Evolutionary conservation across 139 green algal genomes (phyloP).

Genomic region (Haematococcus sp.): DNA sequence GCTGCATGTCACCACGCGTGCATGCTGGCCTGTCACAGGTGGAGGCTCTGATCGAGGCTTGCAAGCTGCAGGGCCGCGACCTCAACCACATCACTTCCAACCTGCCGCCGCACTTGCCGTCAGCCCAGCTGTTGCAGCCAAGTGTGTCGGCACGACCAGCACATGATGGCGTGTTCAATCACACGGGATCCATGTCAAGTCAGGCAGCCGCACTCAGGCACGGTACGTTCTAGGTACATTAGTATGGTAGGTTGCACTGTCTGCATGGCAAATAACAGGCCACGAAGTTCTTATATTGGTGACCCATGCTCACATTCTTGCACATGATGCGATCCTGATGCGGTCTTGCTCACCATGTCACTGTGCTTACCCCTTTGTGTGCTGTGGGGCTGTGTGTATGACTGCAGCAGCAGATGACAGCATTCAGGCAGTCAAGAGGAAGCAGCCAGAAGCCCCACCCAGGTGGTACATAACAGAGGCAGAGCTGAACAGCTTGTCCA

Average conservation of each 20-base stretch:
- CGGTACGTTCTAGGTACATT: neutral
- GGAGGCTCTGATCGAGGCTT: constrained; percentile 1
- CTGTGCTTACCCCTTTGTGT: no score
- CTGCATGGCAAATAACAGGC: no score
- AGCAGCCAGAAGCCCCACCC: constrained; percentile 13
- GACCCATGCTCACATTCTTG: no score
- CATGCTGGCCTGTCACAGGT: neutral
- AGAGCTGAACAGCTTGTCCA: constrained; percentile 56
- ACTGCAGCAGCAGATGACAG: neutral
- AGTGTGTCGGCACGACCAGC: neutral
- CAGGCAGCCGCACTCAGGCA: neutral
- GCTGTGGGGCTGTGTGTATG: no score
- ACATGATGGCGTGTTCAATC: neutral
- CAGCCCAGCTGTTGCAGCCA: neutral
- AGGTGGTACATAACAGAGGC: constrained; percentile 59
- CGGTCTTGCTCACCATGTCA: no score
- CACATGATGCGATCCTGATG: no score
- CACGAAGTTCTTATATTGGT: no score
- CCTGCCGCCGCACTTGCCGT: constrained; percentile 1
- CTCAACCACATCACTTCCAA: neutral
- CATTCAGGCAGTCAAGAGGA: neutral
- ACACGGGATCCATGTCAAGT: neutral
- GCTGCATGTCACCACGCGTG: constrained; percentile 32
- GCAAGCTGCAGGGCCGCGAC: neutral
- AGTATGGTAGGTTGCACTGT: no score